These are phyloP conservation scores for Nidularia sp. DNA, from an alignment of 768 basidiomycete species.

Conservation along the genomic window DNA sequence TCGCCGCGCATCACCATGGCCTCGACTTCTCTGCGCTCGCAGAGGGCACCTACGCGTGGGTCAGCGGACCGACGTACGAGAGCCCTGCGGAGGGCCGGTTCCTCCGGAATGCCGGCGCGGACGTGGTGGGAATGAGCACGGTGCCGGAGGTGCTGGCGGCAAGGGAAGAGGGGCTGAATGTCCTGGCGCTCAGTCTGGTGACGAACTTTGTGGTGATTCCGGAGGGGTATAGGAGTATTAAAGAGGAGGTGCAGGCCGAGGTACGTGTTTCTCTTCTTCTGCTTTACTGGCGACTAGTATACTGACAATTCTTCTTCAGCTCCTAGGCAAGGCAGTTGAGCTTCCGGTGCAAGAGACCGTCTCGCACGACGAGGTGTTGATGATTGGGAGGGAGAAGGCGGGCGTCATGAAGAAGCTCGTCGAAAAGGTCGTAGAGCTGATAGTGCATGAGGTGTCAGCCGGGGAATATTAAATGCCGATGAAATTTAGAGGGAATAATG, in stretches of 20 bases:
- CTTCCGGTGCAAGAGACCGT: constrained; percentile 42
- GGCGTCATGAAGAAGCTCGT: constrained; percentile 72
- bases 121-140: constrained; percentile 94
- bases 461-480: no score
- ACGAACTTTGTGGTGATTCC: constrained; percentile 84
- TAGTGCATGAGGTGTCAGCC: not conserved
- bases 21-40: constrained; percentile 53
- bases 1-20: constrained; percentile 60
- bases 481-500: no score
- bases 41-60: constrained; percentile 89
- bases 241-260: constrained; percentile 76
- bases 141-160: constrained; percentile 86
- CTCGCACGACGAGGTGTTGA: constrained; percentile 78
- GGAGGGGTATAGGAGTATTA: constrained; percentile 60
- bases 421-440: constrained; percentile 47
- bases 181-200: constrained; percentile 78
- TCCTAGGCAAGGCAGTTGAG: constrained; percentile 52
- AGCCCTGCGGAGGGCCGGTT: constrained; percentile 84
- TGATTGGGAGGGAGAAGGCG: constrained; percentile 60
- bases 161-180: constrained; percentile 67
- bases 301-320: constrained; percentile 29
- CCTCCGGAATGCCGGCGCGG: constrained; percentile 69
- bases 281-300: not conserved
- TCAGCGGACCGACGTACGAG: constrained; percentile 87
- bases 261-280: constrained; percentile 27